Percentiles rank a stretch among this genome's conserved stretches.
These are phyloP conservation scores for Crithidia sp. DNA, from an alignment of 208 protist genomes.

Conservation along the genomic window DNA sequence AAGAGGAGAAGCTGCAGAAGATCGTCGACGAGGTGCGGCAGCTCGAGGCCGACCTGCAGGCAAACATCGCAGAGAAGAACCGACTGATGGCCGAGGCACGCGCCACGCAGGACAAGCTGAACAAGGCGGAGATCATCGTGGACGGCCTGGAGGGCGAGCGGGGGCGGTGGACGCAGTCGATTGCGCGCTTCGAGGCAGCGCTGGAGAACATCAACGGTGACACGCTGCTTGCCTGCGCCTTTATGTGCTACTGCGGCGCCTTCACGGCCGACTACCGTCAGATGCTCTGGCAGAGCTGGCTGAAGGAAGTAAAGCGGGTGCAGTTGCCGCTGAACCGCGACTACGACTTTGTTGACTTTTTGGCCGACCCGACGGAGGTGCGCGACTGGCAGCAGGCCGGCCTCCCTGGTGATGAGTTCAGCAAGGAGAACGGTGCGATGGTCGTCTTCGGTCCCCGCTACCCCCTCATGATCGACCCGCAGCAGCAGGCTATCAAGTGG, in stretches of 20 bases:
- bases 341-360: constrained; percentile 95
- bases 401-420: constrained; percentile 96
- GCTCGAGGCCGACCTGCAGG: constrained; percentile 92
- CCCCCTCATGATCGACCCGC: constrained; percentile 99
- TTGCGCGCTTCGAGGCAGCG: constrained; percentile 90
- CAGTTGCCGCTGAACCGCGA: constrained; percentile 84
- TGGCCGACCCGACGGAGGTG: constrained; percentile 95
- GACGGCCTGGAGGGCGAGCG: constrained; percentile 97
- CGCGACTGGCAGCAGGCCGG: constrained; percentile 98
- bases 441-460: constrained; percentile 95
- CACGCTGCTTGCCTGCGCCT: constrained; percentile 96
- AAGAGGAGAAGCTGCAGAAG: constrained; percentile 93
- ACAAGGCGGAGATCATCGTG: constrained; percentile 96
- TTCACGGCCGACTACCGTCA: constrained; percentile 96
- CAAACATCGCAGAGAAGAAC: constrained; percentile 93
- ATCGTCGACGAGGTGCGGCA: constrained; percentile 93
- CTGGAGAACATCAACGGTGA: constrained; percentile 95
- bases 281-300: constrained; percentile 92
- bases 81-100: constrained; percentile 90
- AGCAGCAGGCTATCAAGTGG: constrained; percentile 99
- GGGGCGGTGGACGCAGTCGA: constrained; percentile 95
- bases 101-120: constrained; percentile 97
- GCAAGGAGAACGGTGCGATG: constrained; percentile 97
- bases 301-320: constrained; percentile 87
- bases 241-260: constrained; percentile 97